phyloP scores from a whole-genome alignment of 2,329 filamentous ascomycete genomes.

The Hypoxylon rubiginosum region DNA sequence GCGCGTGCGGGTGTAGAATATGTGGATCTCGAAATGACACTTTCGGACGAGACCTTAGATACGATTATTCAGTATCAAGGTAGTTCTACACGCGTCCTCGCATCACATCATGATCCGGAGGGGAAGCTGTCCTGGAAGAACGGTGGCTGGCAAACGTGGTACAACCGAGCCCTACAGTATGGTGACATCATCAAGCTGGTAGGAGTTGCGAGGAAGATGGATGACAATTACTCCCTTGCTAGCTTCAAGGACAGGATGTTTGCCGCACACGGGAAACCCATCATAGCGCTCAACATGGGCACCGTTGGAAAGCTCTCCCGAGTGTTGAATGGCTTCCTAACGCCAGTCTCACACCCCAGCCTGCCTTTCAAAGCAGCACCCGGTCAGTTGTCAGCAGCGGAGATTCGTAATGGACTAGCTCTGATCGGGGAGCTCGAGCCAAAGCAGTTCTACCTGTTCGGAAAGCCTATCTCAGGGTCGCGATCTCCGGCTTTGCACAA shows the following conservation, averaged over 20 bases:
- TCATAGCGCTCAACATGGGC: slow-evolving; percentile 98
- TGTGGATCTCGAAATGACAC: slow-evolving; percentile 90
- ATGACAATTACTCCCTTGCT: slow-evolving; percentile 89
- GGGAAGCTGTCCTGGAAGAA: slow-evolving; percentile 88
- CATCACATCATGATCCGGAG: slow-evolving; percentile 92
- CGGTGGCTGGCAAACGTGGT: slow-evolving; percentile 90
- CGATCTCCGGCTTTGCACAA: slow-evolving; percentile 93
- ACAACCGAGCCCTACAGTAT: slow-evolving; percentile 89
- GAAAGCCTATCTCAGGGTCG: slow-evolving; percentile 84
- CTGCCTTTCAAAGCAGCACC: slow-evolving; percentile 95
- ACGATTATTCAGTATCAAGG: slow-evolving; percentile 74
- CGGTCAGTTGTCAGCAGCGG: slow-evolving; percentile 89
- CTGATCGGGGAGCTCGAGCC: slow-evolving; percentile 83
- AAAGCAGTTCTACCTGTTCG: slow-evolving; percentile 88
- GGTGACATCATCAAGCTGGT: slow-evolving; percentile 97
- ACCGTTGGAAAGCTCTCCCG: slow-evolving; percentile 87
- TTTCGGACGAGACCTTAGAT: slow-evolving; percentile 81
- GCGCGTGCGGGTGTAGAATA: slow-evolving; percentile 91
- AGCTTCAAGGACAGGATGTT: slow-evolving; percentile 85
- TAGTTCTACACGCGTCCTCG: slow-evolving; percentile 85
- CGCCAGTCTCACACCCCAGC: slow-evolving; percentile 89
- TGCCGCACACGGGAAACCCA: slow-evolving; percentile 79
- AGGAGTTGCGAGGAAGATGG: slow-evolving; percentile 79
- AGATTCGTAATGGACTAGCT: slow-evolving; percentile 84
- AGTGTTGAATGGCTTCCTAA: slow-evolving; percentile 92